Conservation (phyloP, 192 early-diverging fungal genomes). For the Coemansia sp. region DNA sequence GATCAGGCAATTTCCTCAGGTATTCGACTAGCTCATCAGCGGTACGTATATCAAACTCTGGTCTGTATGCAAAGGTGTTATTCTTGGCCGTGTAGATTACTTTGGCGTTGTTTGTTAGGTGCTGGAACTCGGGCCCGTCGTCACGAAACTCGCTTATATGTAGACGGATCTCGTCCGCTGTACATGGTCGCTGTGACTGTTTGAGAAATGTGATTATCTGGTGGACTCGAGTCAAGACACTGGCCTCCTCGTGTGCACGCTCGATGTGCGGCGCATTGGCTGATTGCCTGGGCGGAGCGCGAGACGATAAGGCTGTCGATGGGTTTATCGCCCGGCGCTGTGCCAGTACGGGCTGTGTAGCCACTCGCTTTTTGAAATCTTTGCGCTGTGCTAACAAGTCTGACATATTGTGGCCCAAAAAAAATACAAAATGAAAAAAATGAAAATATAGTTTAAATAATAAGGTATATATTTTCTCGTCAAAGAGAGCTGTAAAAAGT, state of each 20-base stretch:
- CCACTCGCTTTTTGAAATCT: conserved; percentile 56
- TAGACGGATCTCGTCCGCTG: conserved; percentile 60
- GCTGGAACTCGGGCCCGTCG: conserved; percentile 59
- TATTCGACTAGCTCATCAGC: conserved; percentile 73
- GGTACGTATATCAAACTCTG: conserved; percentile 69
- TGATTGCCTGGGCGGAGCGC: background rate
- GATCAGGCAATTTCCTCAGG: conserved; percentile 58
- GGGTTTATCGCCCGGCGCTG: conserved; percentile 16
- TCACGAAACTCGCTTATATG: conserved; percentile 62
- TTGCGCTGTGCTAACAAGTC: conserved; percentile 32
- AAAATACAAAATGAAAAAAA: background rate
- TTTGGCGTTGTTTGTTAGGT: conserved; percentile 66
- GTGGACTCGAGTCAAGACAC: conserved; percentile 33
- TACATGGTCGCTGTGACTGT: conserved; percentile 63
- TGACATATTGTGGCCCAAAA: conserved; percentile 19
- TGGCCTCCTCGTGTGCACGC: conserved; percentile 20
- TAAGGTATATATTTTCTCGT: background rate
- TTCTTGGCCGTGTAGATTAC: conserved; percentile 61
- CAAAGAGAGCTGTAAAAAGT: background rate
- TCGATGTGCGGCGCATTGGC: conserved; percentile 20
- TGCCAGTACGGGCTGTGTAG: conserved; percentile 54
- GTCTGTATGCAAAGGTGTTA: conserved; percentile 74
- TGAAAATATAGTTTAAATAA: background rate
- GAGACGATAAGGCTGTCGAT: conserved; percentile 5
- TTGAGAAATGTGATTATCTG: conserved; percentile 47